Evolutionary conservation across 1,139 yeast species (phyloP), one percentile per base, ranked within the genome.

Genomic region (Protomyces lactucae-debilis): DNA sequence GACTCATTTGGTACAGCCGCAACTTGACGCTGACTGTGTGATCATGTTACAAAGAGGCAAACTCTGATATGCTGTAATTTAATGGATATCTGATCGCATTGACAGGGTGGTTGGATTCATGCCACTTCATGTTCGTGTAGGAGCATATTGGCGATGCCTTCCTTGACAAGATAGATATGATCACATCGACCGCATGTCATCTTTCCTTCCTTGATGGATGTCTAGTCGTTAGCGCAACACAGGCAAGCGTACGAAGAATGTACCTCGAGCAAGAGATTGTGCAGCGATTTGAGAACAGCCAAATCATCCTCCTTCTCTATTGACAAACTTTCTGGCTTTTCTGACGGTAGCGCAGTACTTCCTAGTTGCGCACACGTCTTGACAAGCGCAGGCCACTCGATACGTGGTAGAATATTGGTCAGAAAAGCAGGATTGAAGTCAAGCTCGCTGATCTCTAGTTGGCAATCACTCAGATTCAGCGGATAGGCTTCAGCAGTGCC

Each of bases 101-200:
- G 32, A 28, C 32, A 6, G 8, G 2, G 32, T 28, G 9, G 32
- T 3, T 21, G 9, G 16, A 35, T 3, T n/a, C 40, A 59, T 43
- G 46, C 57, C 43, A 66, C 60, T 37, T 66, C 68, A 75, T 93
- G 98, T 21, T 99, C 98, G 55, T 99, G 98, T 63, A 93, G 82
- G 67, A 93, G 79, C 76, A 93, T 88, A 79, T 93, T 93, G 57
- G 99, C 97, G 71, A 93, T 91, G 66, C 93, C 85, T 79, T 91
- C 92, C 77, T 92, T 92, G 77, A 93, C 88, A 77, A 87, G 84
- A 76, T 92, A 95, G 16, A 88, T 80, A 74, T 93, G 98, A 1
- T 84, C 85, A 75, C 99, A 93, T 76, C 86, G 87, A 36, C 83
- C 80, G 75, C 99, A 93, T 18, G 80, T 79, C 98, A 93, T 91